Conservation (phyloP, 2,329 filamentous ascomycete genomes). For the Tetracladium maxilliforme region DNA sequence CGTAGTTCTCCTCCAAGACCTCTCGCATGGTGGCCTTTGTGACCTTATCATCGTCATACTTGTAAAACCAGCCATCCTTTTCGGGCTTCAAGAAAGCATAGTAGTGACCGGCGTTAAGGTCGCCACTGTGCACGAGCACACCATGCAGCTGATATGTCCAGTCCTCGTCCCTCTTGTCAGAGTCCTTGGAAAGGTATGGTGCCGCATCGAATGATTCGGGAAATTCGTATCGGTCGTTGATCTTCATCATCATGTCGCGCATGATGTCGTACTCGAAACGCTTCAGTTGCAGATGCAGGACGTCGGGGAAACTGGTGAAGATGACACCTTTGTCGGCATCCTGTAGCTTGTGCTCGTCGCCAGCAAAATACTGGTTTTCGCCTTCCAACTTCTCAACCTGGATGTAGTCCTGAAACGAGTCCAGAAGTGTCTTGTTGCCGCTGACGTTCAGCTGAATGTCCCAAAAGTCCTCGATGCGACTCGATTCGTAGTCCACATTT, state of each 20-base stretch:
- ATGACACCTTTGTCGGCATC: slow-evolving; percentile 97
- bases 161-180: slow-evolving; percentile 79
- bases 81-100: slow-evolving; percentile 92
- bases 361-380: slow-evolving; percentile 95
- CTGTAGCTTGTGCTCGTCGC: slow-evolving; percentile 79
- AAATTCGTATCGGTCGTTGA: slow-evolving; percentile 86
- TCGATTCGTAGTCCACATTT: slow-evolving; percentile 95
- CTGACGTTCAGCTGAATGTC: slow-evolving; percentile 95
- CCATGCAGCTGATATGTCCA: slow-evolving; percentile 91
- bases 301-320: slow-evolving; percentile 87
- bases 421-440: slow-evolving; percentile 81
- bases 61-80: slow-evolving; percentile 90
- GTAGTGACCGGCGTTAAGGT: slow-evolving; percentile 94
- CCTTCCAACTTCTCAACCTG: slow-evolving; percentile 94
- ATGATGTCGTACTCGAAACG: slow-evolving; percentile 97
- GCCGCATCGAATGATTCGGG: slow-evolving; percentile 72
- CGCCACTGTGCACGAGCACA: slow-evolving; percentile 90
- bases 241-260: slow-evolving; percentile 96
- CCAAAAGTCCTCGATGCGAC: slow-evolving; percentile 94
- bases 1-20: slow-evolving; percentile 92
- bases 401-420: slow-evolving; percentile 93
- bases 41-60: slow-evolving; percentile 93
- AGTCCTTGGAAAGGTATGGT: slow-evolving; percentile 74
- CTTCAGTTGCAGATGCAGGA: slow-evolving; percentile 89
- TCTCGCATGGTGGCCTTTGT: slow-evolving; percentile 87